Evolutionary conservation across 2,329 filamentous ascomycete species (phyloP).

Genomic region (Clarireedia monteithiana): DNA sequence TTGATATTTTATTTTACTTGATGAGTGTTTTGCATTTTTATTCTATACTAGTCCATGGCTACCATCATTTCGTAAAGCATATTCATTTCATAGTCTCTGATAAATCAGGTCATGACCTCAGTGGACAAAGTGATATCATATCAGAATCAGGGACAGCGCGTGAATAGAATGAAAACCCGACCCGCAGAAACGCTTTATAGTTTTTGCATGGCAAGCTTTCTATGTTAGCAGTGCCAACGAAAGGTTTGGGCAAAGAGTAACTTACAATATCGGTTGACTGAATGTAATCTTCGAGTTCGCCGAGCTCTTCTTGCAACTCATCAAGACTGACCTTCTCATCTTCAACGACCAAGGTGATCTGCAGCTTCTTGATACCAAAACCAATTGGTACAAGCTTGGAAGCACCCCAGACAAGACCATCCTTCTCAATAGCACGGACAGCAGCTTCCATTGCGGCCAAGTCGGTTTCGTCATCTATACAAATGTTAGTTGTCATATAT

Average conservation of each 20-base stretch:
- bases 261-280: conserved; percentile 82
- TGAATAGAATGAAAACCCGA: conserved; percentile 9
- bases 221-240: conserved; percentile 18
- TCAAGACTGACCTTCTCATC: conserved; percentile 89
- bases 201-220: conserved; percentile 75
- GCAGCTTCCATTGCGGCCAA: conserved; percentile 73
- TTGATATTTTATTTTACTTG: background rate
- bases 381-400: conserved; percentile 85
- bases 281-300: conserved; percentile 85
- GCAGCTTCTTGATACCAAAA: conserved; percentile 98
- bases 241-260: conserved; percentile 10
- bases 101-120: conserved; percentile 14
- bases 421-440: conserved; percentile 79
- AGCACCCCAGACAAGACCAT: conserved; percentile 93
- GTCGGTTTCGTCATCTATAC: conserved; percentile 81
- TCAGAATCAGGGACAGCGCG: conserved; percentile 16
- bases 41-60: conserved; percentile 20
- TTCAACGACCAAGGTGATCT: conserved; percentile 97
- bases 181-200: conserved; percentile 51
- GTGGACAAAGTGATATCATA: conserved; percentile 20
- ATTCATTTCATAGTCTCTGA: conserved; percentile 7
- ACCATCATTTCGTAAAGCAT: conserved; percentile 22
- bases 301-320: conserved; percentile 82
- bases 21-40: conserved; percentile 20
- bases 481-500: conserved; percentile 16